Conservation (phyloP, 2,329 filamentous ascomycete species). For the Aspergillus pseudoglaucus region DNA sequence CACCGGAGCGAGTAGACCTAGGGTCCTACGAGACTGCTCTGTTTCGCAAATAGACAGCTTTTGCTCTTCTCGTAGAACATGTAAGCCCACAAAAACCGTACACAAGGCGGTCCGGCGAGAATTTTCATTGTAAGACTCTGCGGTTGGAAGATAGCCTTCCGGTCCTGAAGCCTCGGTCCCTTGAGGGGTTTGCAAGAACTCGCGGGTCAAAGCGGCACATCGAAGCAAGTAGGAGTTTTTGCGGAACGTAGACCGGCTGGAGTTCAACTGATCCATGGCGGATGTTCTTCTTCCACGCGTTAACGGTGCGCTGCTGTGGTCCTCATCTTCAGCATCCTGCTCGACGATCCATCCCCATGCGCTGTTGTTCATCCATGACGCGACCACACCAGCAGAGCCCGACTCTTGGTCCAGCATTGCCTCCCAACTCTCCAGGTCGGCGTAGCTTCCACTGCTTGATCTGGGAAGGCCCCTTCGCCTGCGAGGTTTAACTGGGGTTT, state of each 20-base stretch:
- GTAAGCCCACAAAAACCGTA: conserved; percentile 66
- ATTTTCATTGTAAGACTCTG: conserved; percentile 46
- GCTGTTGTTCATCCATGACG: conserved; percentile 49
- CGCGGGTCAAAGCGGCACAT: conserved; percentile 53
- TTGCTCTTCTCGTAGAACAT: conserved; percentile 81
- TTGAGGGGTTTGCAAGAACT: conserved; percentile 57
- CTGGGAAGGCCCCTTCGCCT: conserved; percentile 40
- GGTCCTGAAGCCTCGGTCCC: conserved; percentile 51
- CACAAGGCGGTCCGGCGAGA: conserved; percentile 59
- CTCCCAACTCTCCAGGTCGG: conserved; percentile 43
- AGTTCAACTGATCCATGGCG: conserved; percentile 16
- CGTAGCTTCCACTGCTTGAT: conserved; percentile 44
- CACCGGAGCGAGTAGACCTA: conserved; percentile 59
- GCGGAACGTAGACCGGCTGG: conserved; percentile 23
- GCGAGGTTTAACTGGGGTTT: conserved; percentile 28
- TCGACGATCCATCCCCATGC: conserved; percentile 69
- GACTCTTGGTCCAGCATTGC: conserved; percentile 44
- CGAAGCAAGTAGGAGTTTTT: conserved; percentile 39
- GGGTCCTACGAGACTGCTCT: conserved; percentile 41
- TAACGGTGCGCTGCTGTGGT: conserved; percentile 2
- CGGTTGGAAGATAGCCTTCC: conserved; percentile 62
- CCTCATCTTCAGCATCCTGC: conserved; percentile 38
- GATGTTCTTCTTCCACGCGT: conserved; percentile 12
- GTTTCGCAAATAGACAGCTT: conserved; percentile 63
- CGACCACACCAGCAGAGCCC: conserved; percentile 32